Percentiles rank a stretch among this genome's conserved stretches.
phyloP scores from a whole-genome alignment of 1,139 yeast species.

The Pichia sp. region DNA sequence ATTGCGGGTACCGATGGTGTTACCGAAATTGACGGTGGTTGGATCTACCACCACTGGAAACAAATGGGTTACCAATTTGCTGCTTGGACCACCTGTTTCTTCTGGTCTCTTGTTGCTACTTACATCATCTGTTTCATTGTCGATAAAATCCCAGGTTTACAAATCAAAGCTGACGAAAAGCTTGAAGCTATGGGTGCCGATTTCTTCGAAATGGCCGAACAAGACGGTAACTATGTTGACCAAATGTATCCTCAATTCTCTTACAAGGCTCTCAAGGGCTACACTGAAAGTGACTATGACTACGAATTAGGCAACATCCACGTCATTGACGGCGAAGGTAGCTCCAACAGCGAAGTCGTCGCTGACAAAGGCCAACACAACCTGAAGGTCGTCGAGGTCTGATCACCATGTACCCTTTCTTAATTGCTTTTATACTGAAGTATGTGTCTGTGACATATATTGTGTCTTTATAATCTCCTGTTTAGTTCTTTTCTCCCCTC shows the following conservation, averaged over 20 bases:
- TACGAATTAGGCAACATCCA: constrained; percentile 8
- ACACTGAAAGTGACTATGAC: not conserved
- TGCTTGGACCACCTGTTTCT: constrained; percentile 38
- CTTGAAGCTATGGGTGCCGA: constrained; percentile 52
- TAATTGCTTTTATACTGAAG: no score
- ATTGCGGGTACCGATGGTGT: constrained; percentile 47
- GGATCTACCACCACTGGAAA: constrained; percentile 49
- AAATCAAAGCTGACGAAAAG: constrained; percentile 42
- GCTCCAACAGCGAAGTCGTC: not conserved
- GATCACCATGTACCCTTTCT: no score
- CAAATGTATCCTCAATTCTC: constrained; percentile 17
- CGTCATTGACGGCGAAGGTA: constrained; percentile 5
- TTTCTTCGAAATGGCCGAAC: constrained; percentile 37
- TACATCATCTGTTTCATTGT: constrained; percentile 41
- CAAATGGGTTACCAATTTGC: constrained; percentile 54
- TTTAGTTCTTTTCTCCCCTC: no score
- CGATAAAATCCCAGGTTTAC: constrained; percentile 46
- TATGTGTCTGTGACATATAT: no score
- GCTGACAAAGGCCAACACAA: not conserved
- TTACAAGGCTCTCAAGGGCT: constrained; percentile 9
- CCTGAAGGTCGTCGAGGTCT: constrained; percentile 5
- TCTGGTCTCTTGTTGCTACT: constrained; percentile 45
- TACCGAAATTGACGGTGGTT: constrained; percentile 47
- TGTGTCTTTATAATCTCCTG: no score
- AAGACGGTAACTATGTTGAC: constrained; percentile 23